phyloP scores from a whole-genome alignment of 352 stramenopile genomes.

The Phytophthora quininea region DNA sequence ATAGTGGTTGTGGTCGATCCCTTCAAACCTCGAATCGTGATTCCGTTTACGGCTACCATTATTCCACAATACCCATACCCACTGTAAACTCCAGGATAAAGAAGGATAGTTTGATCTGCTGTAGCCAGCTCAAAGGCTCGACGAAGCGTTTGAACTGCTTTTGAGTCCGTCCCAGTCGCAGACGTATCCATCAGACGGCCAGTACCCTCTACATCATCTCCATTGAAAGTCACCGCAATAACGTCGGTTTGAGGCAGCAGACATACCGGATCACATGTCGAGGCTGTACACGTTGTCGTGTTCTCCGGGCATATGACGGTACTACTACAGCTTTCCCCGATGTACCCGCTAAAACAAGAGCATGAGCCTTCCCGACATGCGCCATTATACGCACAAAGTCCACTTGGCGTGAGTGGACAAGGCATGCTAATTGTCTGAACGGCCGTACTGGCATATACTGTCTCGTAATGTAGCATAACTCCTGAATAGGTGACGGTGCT shows the following conservation, averaged over 20 bases:
- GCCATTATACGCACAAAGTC: slow-evolving; percentile 53
- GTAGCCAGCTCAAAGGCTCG: slow-evolving; percentile 46
- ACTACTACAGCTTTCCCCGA: slow-evolving; percentile 73
- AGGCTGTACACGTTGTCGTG: slow-evolving; percentile 29
- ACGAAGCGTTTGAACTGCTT: slow-evolving; percentile 52
- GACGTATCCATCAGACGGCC: slow-evolving; percentile 62
- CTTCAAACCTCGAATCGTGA: slow-evolving; percentile 51
- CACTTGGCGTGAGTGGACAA: slow-evolving; percentile 39
- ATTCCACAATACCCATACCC: slow-evolving; percentile 51
- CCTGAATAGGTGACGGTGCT: slow-evolving; percentile 46
- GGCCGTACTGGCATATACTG: slow-evolving; percentile 11
- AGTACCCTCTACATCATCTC: slow-evolving; percentile 58
- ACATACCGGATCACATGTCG: slow-evolving; percentile 54
- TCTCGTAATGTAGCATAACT: slow-evolving; percentile 49
- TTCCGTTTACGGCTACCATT: slow-evolving; percentile 15
- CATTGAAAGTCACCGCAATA: slow-evolving; percentile 55
- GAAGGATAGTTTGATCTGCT: slow-evolving; percentile 41
- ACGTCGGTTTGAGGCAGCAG: slow-evolving; percentile 31
- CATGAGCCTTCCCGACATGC: slow-evolving; percentile 51
- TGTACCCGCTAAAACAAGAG: slow-evolving; percentile 57
- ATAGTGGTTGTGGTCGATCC: slow-evolving; percentile 39
- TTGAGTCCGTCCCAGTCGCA: slow-evolving; percentile 46
- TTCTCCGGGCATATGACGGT: slow-evolving; percentile 50
- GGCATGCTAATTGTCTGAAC: slow-evolving; percentile 21
- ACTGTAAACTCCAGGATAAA: slow-evolving; percentile 55